These are phyloP conservation scores for Stachybotrys echinatus DNA, from an alignment of 2,329 filamentous ascomycete species.

Conservation along the genomic window DNA sequence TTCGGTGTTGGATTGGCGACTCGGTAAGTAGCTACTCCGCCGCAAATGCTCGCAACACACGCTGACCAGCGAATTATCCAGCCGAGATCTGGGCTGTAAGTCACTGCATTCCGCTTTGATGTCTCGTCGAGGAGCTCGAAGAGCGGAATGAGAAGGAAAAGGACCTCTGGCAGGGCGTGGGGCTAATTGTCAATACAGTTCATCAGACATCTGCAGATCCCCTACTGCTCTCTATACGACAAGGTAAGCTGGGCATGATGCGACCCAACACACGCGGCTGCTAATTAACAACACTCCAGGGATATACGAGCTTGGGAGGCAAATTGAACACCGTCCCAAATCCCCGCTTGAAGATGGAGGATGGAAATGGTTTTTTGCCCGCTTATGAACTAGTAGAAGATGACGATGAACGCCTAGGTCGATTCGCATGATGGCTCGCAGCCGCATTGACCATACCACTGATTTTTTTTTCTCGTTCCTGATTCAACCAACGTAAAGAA, in stretches of 20 bases:
- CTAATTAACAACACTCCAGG: conserved; percentile 26
- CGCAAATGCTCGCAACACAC: not conserved
- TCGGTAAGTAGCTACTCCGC: conserved; percentile 33
- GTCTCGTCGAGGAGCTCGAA: no score
- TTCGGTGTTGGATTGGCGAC: conserved; percentile 97
- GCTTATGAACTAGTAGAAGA: conserved; percentile 74
- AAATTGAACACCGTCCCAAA: conserved; percentile 87
- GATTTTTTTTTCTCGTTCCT: not conserved
- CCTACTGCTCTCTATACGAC: conserved; percentile 86
- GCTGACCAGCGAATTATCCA: conserved; percentile 2
- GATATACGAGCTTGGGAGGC: conserved; percentile 90
- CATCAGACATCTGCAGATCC: conserved; percentile 70
- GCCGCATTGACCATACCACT: not conserved
- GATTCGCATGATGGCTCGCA: conserved; percentile 45
- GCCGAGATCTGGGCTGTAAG: conserved; percentile 86
- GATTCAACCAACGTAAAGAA: not conserved
- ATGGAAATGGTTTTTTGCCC: conserved; percentile 51
- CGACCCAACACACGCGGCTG: not conserved
- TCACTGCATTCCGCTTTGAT: conserved; percentile 13
- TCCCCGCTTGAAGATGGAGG: conserved; percentile 55
- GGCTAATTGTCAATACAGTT: conserved; percentile 48
- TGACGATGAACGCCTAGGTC: conserved; percentile 71
- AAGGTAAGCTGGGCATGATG: conserved; percentile 23
- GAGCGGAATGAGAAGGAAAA: no score
- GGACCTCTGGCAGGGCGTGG: not conserved